These are phyloP conservation scores for Chloromonas sp. DNA, from an alignment of 163 green algal genomes.

Conservation along the genomic window DNA sequence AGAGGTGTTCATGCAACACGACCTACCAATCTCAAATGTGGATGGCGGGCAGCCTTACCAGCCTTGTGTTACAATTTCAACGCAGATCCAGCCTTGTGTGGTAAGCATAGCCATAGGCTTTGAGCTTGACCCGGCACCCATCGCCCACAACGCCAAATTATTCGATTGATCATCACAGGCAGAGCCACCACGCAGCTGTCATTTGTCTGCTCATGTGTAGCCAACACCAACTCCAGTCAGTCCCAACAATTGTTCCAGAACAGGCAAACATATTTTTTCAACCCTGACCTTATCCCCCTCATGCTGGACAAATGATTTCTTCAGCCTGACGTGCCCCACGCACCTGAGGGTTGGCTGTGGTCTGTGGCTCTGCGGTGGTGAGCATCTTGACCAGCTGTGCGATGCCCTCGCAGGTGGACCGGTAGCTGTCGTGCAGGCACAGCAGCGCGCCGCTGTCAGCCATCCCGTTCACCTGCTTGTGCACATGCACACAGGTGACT, in stretches of 20 bases:
- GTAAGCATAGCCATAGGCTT: background rate
- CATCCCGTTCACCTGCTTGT: background rate
- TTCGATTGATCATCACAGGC: no score
- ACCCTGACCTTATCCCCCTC: background rate
- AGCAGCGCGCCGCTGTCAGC: background rate
- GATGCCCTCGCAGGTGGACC: background rate
- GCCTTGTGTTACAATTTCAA: no score
- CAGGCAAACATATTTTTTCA: no score
- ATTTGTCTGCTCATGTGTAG: no score
- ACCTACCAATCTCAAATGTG: no score
- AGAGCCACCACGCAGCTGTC: no score
- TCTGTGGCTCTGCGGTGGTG: background rate
- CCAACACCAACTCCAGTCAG: no score
- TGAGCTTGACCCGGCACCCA: no score
- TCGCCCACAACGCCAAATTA: no score
- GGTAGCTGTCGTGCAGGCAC: background rate
- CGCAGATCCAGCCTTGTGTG: background rate
- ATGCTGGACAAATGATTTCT: background rate
- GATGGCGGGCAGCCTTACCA: no score
- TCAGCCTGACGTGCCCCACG: background rate
- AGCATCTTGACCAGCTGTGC: background rate
- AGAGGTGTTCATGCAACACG: no score
- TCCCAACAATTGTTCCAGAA: no score
- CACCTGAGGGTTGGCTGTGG: background rate
- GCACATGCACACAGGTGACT: background rate